Evolutionary conservation across 139 green algal species (phyloP).

Genomic region (Haematococcus sp.): DNA sequence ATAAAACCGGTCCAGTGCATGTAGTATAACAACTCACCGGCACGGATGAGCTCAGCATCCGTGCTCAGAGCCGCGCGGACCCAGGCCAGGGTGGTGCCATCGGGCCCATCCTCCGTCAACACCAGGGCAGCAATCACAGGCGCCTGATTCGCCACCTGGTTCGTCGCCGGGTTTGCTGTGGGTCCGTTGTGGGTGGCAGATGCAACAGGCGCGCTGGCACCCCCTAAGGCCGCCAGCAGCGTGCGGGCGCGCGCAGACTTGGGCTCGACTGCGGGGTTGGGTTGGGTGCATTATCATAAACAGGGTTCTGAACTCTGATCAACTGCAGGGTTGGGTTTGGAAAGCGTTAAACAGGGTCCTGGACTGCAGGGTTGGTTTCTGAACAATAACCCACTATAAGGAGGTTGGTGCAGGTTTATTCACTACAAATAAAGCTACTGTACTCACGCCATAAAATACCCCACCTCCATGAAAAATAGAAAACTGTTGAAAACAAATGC

Average conservation of each 20-base stretch:
- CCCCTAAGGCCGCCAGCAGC: constrained; percentile 29
- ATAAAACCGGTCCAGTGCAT: neutral
- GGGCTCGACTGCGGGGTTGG: constrained; percentile 20
- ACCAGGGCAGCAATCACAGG: constrained; percentile 6
- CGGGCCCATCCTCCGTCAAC: constrained; percentile 29
- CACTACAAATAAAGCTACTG: too few species aligned
- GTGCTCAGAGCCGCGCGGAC: constrained; percentile 31
- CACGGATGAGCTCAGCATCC: constrained; percentile 40
- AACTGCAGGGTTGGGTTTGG: too few species aligned
- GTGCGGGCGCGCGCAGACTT: constrained; percentile 18
- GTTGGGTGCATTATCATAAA: too few species aligned
- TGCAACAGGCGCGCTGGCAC: too few species aligned
- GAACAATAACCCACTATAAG: too few species aligned
- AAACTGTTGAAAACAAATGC: neutral
- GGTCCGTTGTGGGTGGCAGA: too few species aligned
- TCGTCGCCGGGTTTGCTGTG: too few species aligned
- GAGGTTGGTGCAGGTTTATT: too few species aligned
- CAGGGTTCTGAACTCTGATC: too few species aligned
- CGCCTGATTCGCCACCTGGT: constrained; percentile 29
- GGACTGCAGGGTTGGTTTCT: too few species aligned
- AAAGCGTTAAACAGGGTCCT: neutral
- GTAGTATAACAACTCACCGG: constrained; percentile 24
- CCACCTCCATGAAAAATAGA: too few species aligned
- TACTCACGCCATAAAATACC: too few species aligned
- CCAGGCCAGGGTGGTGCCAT: constrained; percentile 28